A percentile compares a stretch with the other conserved stretches of the same genome.
phyloP scores from a whole-genome alignment of 441 rosid genomes.

The Euphorbia celastroides region DNA sequence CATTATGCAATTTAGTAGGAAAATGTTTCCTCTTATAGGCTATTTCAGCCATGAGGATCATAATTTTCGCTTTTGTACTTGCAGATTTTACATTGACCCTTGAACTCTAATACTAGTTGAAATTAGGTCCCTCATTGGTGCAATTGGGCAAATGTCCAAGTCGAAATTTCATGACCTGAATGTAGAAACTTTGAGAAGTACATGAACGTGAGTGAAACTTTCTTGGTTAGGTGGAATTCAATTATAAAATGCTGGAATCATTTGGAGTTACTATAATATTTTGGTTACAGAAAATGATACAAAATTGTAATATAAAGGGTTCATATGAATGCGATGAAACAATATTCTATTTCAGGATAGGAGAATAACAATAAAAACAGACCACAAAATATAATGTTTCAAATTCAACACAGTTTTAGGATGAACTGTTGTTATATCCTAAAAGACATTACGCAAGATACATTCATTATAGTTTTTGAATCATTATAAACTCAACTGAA shows the following conservation, averaged over 20 bases:
- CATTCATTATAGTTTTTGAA: background rate
- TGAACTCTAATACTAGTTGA: background rate
- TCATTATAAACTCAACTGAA: conserved; percentile 8
- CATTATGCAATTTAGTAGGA: background rate
- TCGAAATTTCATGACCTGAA: background rate
- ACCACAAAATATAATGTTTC: conserved; percentile 2
- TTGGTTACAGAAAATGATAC: background rate
- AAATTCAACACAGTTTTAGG: conserved; percentile 20
- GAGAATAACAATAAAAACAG: conserved; percentile 1
- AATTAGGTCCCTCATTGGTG: background rate
- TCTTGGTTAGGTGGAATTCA: conserved; percentile 1
- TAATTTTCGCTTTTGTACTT: background rate
- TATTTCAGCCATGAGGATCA: no score
- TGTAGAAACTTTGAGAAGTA: background rate
- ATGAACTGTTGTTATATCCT: conserved; percentile 22
- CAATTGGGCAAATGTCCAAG: background rate
- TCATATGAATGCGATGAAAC: conserved; percentile 23
- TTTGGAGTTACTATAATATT: background rate
- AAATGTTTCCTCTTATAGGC: no score
- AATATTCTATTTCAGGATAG: conserved; percentile 12
- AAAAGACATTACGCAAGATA: background rate
- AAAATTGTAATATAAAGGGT: background rate
- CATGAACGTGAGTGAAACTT: background rate
- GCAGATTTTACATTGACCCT: background rate
- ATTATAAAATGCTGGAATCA: background rate